These are phyloP conservation scores for Venturia effusa DNA, from an alignment of 2,329 filamentous ascomycete species.

Conservation along the genomic window DNA sequence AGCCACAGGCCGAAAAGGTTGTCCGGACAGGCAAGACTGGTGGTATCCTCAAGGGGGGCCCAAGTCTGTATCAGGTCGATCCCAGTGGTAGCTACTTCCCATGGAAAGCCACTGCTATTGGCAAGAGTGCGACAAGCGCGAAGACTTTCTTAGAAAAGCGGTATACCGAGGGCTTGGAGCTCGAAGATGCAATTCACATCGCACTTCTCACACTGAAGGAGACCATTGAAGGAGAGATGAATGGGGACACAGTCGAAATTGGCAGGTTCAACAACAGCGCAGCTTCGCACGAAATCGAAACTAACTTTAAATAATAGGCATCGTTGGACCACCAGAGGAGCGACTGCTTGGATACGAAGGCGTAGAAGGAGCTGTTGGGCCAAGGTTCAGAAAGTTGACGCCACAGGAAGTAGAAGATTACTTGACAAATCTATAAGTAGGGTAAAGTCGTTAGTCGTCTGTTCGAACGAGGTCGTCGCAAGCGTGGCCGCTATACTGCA, in stretches of 20 bases:
- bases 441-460: not conserved
- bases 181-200: slow-evolving; percentile 98
- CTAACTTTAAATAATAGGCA: slow-evolving; percentile 46
- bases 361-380: slow-evolving; percentile 72
- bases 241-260: slow-evolving; percentile 95
- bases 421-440: slow-evolving; percentile 83
- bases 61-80: slow-evolving; percentile 97
- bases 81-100: slow-evolving; percentile 98
- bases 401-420: slow-evolving; percentile 99
- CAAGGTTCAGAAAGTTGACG: slow-evolving; percentile 85
- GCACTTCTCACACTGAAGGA: slow-evolving; percentile 95
- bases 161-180: slow-evolving; percentile 92
- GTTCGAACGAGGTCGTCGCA: not conserved
- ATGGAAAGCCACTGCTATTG: slow-evolving; percentile 98
- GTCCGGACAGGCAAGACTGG: slow-evolving; percentile 74
- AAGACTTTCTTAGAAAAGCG: slow-evolving; percentile 99
- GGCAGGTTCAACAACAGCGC: slow-evolving; percentile 42
- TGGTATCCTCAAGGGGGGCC: slow-evolving; percentile 88
- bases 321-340: slow-evolving; percentile 88
- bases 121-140: slow-evolving; percentile 94
- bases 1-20: slow-evolving; percentile 55
- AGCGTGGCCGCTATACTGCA: not conserved
- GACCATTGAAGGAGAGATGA: slow-evolving; percentile 99
- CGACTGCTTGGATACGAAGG: slow-evolving; percentile 87
- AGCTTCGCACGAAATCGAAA: not conserved